These are phyloP conservation scores for Arthroderma sp. DNA, from an alignment of 2,329 filamentous ascomycete genomes.

Conservation along the genomic window DNA sequence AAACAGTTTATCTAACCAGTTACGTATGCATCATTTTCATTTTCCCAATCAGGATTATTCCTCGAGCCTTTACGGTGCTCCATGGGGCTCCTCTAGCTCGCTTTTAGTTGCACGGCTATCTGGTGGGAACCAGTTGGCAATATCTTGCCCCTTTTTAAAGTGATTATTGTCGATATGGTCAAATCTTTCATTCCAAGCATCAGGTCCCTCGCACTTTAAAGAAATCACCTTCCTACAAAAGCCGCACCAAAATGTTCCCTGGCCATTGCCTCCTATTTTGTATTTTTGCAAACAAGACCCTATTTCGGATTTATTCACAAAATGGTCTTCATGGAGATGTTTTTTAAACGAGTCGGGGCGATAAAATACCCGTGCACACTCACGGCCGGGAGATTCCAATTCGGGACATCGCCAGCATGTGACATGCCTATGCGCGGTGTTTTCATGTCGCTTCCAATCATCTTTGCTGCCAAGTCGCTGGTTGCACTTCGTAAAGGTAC, in stretches of 20 bases:
- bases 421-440: slow-evolving; percentile 58
- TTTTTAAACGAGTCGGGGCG: slow-evolving; percentile 45
- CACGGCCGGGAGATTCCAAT: slow-evolving; percentile 13
- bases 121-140: slow-evolving; percentile 22
- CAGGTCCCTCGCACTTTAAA: slow-evolving; percentile 37
- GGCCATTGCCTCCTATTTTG: slow-evolving; percentile 51
- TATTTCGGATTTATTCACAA: slow-evolving; percentile 20
- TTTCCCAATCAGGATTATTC: no score
- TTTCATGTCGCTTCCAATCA: slow-evolving; percentile 88
- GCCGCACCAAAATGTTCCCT: slow-evolving; percentile 70
- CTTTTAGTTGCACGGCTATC: slow-evolving; percentile 15
- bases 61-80: no score
- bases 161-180: slow-evolving; percentile 59
- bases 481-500: slow-evolving; percentile 56
- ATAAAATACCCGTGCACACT: slow-evolving; percentile 48
- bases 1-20: no score
- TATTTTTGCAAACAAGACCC: slow-evolving; percentile 34
- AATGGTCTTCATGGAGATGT: slow-evolving; percentile 47
- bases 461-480: slow-evolving; percentile 83
- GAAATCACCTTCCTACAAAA: slow-evolving; percentile 54
- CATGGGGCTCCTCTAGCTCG: neutral
- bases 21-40: no score
- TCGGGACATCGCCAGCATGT: slow-evolving; percentile 60
- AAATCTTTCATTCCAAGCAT: slow-evolving; percentile 48
- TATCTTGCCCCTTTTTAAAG: slow-evolving; percentile 27